phyloP scores from a whole-genome alignment of 768 basidiomycete genomes.

The Boletus tomentosulus region DNA sequence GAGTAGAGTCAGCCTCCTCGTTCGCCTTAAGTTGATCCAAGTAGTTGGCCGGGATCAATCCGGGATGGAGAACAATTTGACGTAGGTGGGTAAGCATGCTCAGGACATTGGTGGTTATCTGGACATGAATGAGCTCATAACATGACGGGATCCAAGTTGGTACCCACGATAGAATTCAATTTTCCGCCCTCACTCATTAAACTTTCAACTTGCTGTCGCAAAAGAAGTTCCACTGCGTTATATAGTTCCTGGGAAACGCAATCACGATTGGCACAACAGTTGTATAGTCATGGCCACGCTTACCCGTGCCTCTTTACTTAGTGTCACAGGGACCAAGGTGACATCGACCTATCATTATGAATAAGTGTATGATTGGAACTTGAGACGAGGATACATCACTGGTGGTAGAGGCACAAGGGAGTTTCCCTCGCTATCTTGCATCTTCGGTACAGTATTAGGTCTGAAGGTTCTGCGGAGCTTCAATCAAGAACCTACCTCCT shows the following conservation, averaged over 20 bases:
- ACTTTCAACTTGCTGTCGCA: constrained; percentile 57
- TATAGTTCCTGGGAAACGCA: constrained; percentile 49
- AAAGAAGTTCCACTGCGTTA: constrained; percentile 61
- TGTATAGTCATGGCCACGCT: constrained; percentile 11
- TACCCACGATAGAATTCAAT: constrained; percentile 39
- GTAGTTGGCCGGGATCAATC: constrained; percentile 67
- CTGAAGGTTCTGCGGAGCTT: neutral
- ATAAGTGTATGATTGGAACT: constrained; percentile 1
- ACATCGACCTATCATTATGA: constrained; percentile 58
- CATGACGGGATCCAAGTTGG: neutral
- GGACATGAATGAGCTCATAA: constrained; percentile 5
- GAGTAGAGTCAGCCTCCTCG: constrained; percentile 25
- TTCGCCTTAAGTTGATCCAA: constrained; percentile 51
- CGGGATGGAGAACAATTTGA: constrained; percentile 77
- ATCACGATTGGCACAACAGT: constrained; percentile 1
- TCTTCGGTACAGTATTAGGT: constrained; percentile 41
- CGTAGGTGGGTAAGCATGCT: constrained; percentile 85
- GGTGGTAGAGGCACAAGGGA: constrained; percentile 73
- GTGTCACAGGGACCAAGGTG: constrained; percentile 65
- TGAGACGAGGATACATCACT: constrained; percentile 29
- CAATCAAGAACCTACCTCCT: constrained; percentile 49
- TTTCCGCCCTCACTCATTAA: constrained; percentile 42
- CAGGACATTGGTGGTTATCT: constrained; percentile 68
- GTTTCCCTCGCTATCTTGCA: constrained; percentile 79
- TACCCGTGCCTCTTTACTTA: constrained; percentile 64